Evolutionary conservation across 2,329 filamentous ascomycete genomes (phyloP), one percentile per base, ranked within the genome.

Genomic region (Helotiales sp.): DNA sequence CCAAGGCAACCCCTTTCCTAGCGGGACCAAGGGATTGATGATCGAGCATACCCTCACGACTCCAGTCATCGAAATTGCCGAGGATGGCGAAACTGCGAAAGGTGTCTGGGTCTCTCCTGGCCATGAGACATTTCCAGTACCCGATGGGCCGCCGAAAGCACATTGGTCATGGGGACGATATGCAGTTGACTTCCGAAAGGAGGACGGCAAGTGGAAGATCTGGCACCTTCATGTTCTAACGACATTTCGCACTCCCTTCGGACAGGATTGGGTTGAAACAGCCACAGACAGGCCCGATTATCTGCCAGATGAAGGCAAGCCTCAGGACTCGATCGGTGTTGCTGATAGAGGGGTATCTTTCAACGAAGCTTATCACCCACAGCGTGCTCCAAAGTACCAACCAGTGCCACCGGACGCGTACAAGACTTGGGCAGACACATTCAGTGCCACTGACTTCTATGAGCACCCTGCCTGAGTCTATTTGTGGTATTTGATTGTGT

Each of bases 161-260:
- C 25, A 13, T n/a, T 48, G 46, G 46, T 29, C 17, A 15, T 48
- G 46, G 46, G 24, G 46, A n/a, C 24, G 46, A 31, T 31, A 30
- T 30, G 46, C 46, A 10, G 25, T 48, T 15, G 46, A 48, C 25
- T 48, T 48, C 25, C 2, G 13, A n/a, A 48, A 48, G 46, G 46
- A 48, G 17, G 46, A 48, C 13, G 46, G 46, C 25, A 30, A 48
- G 46, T 48, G 46, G 46, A 48, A 48, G 46, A 48, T 48, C 25
- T 48, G 46, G 46, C 46, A 48, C 15, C 25, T 48, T 13, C 25
- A 30, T 30, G 25, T 30, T n/a, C 3, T 30, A 5, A 30, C 25
- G 13, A 30, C 25, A n/a, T 48, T 48, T 17, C 25, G 25, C 12
- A 30, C 25, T 12, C 46, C 46, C 25, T 30, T 31, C 2, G 13